Conservation (phyloP, 768 basidiomycete species). For the Serpula lacrymans region DNA sequence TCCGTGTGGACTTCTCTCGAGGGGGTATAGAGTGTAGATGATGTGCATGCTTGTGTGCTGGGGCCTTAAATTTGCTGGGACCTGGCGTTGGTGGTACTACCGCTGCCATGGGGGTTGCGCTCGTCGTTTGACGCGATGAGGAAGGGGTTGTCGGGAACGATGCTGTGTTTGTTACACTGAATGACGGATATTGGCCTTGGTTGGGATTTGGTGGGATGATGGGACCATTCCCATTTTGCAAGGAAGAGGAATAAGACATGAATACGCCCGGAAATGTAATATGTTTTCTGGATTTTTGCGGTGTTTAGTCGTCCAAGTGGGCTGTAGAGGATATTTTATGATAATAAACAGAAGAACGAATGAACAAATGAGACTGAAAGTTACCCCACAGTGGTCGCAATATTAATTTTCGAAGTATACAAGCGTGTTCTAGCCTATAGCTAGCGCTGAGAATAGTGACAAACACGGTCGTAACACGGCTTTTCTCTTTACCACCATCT, state of each 20-base stretch:
- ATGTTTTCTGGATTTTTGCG: background rate
- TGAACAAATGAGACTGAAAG: no score
- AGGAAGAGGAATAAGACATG: conserved; percentile 31
- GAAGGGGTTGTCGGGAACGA: background rate
- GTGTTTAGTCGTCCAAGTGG: background rate
- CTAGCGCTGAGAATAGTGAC: no score
- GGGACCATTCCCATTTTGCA: conserved; percentile 13
- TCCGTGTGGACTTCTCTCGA: conserved; percentile 84
- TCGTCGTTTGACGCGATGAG: conserved; percentile 9
- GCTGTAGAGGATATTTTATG: no score
- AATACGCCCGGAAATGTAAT: no score
- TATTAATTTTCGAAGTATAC: no score
- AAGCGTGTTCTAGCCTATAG: no score
- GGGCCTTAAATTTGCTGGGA: conserved; percentile 50
- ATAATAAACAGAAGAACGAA: no score
- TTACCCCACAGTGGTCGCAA: no score
- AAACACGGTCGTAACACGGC: no score
- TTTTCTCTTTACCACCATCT: no score
- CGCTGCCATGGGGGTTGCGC: conserved; percentile 9
- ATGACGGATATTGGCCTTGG: conserved; percentile 17
- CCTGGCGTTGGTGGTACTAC: no score
- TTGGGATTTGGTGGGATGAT: conserved; percentile 15
- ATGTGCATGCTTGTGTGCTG: conserved; percentile 86
- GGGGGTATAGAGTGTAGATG: conserved; percentile 85
- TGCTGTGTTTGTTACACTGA: conserved; percentile 10